Conservation (phyloP, 345 rosid species). For the Lenwebbia sp. region DNA sequence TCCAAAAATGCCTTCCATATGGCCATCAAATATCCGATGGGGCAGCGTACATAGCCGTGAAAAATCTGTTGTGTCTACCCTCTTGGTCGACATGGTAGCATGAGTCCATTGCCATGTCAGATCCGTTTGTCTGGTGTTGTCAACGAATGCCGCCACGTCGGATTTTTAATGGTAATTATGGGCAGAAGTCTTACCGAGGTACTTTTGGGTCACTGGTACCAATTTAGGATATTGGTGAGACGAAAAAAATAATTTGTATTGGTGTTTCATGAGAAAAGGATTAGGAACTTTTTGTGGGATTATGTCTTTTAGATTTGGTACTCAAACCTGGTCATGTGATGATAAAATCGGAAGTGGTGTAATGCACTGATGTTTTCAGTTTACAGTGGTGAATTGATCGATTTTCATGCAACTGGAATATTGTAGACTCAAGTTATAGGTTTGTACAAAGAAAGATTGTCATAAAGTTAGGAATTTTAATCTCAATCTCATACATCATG, state of each 20-base stretch:
- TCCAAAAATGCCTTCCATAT: neutral
- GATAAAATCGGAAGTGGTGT: neutral
- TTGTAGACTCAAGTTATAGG: neutral
- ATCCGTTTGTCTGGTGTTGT: neutral
- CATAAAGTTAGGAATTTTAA: neutral
- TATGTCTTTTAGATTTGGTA: neutral
- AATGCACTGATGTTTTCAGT: neutral
- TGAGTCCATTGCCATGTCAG: neutral
- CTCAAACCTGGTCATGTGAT: neutral
- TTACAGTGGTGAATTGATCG: neutral
- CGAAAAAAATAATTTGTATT: neutral
- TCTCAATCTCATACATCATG: neutral
- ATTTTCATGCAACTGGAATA: neutral
- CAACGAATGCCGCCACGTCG: neutral
- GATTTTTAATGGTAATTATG: neutral
- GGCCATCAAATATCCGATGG: neutral
- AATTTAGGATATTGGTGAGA: neutral
- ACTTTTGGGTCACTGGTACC: neutral
- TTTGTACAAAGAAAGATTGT: neutral
- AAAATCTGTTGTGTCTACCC: neutral
- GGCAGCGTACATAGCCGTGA: neutral
- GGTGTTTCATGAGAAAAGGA: neutral
- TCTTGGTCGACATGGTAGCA: neutral
- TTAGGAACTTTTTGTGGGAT: neutral
- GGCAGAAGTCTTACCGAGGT: neutral